phyloP scores from a whole-genome alignment of 1,284 basidiomycete genomes.

The Taiwanofungus camphoratus region DNA sequence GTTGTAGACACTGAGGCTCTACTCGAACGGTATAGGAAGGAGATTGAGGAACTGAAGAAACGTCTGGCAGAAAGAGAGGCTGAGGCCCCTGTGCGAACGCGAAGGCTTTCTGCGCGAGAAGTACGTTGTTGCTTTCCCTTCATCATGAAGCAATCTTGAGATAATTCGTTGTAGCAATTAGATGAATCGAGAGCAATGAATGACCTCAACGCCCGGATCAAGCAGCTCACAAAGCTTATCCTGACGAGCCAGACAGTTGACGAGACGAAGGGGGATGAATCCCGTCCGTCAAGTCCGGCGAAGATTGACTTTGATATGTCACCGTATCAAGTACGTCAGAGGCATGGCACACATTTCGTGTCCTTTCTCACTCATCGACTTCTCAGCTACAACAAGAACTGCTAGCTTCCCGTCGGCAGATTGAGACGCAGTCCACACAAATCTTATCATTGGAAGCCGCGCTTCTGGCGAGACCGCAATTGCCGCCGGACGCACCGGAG shows the following conservation, averaged over 20 bases:
- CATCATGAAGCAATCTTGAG: conserved; percentile 1
- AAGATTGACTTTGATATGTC: conserved; percentile 86
- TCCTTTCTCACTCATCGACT: background rate
- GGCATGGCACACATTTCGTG: background rate
- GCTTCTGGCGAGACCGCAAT: conserved; percentile 54
- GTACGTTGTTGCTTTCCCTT: conserved; percentile 29
- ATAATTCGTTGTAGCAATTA: conserved; percentile 45
- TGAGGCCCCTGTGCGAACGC: conserved; percentile 42
- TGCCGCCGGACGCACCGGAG: conserved; percentile 53
- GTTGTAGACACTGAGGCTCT: conserved; percentile 89
- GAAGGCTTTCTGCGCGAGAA: conserved; percentile 66
- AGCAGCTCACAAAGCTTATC: conserved; percentile 83
- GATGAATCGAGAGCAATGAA: conserved; percentile 77
- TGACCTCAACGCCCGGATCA: conserved; percentile 75
- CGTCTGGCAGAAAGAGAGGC: conserved; percentile 66
- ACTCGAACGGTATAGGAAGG: conserved; percentile 85
- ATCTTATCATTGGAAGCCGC: conserved; percentile 77
- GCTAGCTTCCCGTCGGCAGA: conserved; percentile 63
- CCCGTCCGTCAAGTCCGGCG: conserved; percentile 70
- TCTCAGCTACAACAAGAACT: conserved; percentile 81
- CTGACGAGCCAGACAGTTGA: conserved; percentile 79
- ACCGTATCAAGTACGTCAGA: conserved; percentile 62
- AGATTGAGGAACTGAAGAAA: conserved; percentile 80
- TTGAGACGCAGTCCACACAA: conserved; percentile 74
- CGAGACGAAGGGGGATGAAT: conserved; percentile 59